A percentile compares a stretch with the other conserved stretches of the same genome.
Conservation (phyloP, 2,329 filamentous ascomycete genomes). For the Arthrobotrys conoides region DNA sequence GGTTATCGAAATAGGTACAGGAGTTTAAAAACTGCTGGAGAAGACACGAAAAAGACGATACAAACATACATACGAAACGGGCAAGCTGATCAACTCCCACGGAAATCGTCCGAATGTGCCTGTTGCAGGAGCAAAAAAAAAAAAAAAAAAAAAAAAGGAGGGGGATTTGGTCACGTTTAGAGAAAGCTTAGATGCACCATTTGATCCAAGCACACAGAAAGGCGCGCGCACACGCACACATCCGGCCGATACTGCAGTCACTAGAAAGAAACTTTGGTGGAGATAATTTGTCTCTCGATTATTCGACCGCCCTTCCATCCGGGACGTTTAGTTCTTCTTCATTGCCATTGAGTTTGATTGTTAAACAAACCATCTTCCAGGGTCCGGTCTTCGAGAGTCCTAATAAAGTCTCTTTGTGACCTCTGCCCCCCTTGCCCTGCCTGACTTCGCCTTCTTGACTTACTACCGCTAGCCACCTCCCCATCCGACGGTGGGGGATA, state of each 20-base stretch:
- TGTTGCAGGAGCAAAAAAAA: no score
- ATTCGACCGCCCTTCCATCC: background rate
- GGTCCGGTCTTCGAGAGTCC: constrained; percentile 92
- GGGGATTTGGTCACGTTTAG: background rate
- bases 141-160: background rate
- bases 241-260: background rate
- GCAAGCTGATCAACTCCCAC: background rate
- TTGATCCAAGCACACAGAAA: no score
- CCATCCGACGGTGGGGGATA: constrained; percentile 91
- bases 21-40: constrained; percentile 51
- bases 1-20: constrained; percentile 39
- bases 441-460: constrained; percentile 66
- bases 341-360: constrained; percentile 80
- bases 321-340: constrained; percentile 65
- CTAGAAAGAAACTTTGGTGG: background rate
- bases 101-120: background rate
- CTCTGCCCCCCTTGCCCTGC: constrained; percentile 64
- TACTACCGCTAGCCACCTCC: constrained; percentile 79
- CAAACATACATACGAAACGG: constrained; percentile 3
- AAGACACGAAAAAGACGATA: constrained; percentile 15
- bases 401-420: constrained; percentile 87
- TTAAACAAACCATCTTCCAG: constrained; percentile 91
- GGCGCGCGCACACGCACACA: no score
- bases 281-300: background rate
- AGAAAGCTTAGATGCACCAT: background rate